Evolutionary conservation across 2,329 filamentous ascomycete species (phyloP).

Genomic region (Trichoderma simmonsii): DNA sequence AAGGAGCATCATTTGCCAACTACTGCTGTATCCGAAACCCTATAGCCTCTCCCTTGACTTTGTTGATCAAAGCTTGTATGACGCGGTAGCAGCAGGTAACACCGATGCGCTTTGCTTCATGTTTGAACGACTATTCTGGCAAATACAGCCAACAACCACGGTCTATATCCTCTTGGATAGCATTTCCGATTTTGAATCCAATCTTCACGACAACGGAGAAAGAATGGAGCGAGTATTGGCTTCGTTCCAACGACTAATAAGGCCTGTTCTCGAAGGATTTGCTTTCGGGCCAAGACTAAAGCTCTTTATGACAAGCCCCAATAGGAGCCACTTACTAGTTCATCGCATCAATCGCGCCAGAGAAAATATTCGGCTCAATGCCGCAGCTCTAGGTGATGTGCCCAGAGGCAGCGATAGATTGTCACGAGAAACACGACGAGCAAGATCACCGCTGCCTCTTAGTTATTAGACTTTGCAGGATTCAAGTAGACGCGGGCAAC

Average conservation of each 20-base stretch:
- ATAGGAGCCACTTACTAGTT: neutral
- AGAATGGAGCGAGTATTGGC: slow-evolving; percentile 2
- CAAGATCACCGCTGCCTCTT: neutral
- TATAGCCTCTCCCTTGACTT: neutral
- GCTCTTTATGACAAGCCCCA: slow-evolving; percentile 11
- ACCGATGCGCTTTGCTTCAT: slow-evolving; percentile 7
- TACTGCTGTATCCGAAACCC: slow-evolving; percentile 7
- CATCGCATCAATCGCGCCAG: neutral
- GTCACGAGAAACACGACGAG: neutral
- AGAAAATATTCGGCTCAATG: slow-evolving; percentile 9
- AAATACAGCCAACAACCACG: neutral
- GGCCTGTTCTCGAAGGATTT: neutral
- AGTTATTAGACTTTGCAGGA: neutral
- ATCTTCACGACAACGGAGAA: neutral
- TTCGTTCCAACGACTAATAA: neutral
- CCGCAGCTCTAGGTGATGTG: neutral
- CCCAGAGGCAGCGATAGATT: neutral
- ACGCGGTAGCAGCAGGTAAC: slow-evolving; percentile 1
- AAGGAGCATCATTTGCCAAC: neutral
- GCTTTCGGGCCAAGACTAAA: neutral
- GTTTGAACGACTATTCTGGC: slow-evolving; percentile 8
- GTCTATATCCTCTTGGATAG: slow-evolving; percentile 7
- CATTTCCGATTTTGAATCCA: slow-evolving; percentile 5
- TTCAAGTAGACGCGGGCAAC: too few relatives aligned
- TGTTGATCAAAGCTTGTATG: slow-evolving; percentile 5